Conservation (phyloP, 163 green algal genomes). For the Scenedesmus sp. region DNA sequence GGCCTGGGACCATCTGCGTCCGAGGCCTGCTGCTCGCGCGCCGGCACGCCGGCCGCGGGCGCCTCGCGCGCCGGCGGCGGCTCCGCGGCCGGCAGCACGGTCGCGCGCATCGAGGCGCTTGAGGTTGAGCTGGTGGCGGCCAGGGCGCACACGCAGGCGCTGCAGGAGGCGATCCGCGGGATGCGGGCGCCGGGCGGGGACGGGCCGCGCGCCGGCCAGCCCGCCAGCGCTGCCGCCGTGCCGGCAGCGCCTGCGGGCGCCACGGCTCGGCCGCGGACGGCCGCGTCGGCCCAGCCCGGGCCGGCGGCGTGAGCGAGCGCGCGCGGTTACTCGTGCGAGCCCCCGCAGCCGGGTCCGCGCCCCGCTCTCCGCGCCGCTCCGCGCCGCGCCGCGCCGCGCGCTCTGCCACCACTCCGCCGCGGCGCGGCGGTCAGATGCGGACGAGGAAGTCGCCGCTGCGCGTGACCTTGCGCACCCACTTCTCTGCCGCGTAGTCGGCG, state of each 20-base stretch:
- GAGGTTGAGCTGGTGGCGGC: slow-evolving; percentile 27
- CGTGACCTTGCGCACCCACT: slow-evolving; percentile 89
- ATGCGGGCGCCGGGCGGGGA: too few species aligned
- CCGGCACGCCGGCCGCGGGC: background rate
- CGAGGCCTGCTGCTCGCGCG: slow-evolving; percentile 9
- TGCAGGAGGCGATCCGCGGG: slow-evolving; percentile 5
- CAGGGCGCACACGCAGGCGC: slow-evolving; percentile 24
- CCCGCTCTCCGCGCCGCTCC: too few species aligned
- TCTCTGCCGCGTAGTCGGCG: slow-evolving; percentile 85
- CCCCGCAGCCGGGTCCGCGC: too few species aligned
- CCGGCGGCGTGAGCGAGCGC: too few species aligned
- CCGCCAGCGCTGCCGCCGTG: too few species aligned
- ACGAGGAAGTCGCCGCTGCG: slow-evolving; percentile 84
- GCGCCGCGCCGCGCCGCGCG: too few species aligned
- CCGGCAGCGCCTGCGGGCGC: too few species aligned
- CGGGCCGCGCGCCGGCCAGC: background rate
- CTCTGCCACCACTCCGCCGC: background rate
- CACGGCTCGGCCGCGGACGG: too few species aligned
- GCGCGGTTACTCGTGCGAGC: too few species aligned
- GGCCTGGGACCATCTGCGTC: slow-evolving; percentile 33
- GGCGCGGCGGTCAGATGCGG: slow-evolving; percentile 43
- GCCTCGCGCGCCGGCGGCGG: background rate
- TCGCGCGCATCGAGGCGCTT: slow-evolving; percentile 21
- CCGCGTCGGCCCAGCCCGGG: too few species aligned
- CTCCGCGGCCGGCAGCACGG: background rate